These are phyloP conservation scores for Aspergillus saccharolyticus DNA, from an alignment of 495 filamentous ascomycete species.

Conservation along the genomic window DNA sequence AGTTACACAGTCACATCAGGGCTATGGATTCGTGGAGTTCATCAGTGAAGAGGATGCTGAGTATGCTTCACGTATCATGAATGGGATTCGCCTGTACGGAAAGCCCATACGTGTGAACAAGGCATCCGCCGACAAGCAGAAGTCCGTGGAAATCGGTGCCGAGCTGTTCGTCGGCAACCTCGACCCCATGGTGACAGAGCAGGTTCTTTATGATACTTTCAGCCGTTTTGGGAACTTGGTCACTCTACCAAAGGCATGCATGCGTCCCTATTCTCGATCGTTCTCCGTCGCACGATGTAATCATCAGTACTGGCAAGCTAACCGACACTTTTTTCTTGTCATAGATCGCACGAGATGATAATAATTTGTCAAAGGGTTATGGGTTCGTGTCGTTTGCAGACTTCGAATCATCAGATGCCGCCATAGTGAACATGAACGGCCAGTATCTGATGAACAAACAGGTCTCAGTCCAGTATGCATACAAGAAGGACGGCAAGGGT, in stretches of 20 bases:
- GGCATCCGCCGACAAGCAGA: constrained; percentile 92
- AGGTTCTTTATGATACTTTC: constrained; percentile 96
- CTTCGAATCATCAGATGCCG: constrained; percentile 92
- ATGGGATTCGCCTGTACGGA: constrained; percentile 85
- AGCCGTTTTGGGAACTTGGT: constrained; percentile 84
- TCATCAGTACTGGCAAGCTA: not conserved
- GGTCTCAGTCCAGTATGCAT: constrained; percentile 93
- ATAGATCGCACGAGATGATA: constrained; percentile 84
- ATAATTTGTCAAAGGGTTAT: constrained; percentile 88
- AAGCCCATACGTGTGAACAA: constrained; percentile 98
- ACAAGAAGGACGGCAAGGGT: constrained; percentile 98
- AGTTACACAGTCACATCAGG: constrained; percentile 93
- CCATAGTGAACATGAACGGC: constrained; percentile 88
- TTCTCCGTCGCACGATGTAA: constrained; percentile 3
- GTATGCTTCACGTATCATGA: constrained; percentile 95
- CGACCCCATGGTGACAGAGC: constrained; percentile 91
- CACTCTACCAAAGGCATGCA: constrained; percentile 67
- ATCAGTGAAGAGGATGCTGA: constrained; percentile 94
- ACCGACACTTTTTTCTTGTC: not conserved
- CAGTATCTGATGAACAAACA: constrained; percentile 97
- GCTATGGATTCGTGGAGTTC: constrained; percentile 98
- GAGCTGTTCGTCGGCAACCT: constrained; percentile 97
- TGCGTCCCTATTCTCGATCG: constrained; percentile 4
- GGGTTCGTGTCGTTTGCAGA: constrained; percentile 92
- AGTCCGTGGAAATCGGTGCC: constrained; percentile 89